Percentiles rank a stretch among this genome's conserved stretches.
These are phyloP conservation scores for Colletotrichum liriopes DNA, from an alignment of 2,329 filamentous ascomycete species.

Conservation along the genomic window DNA sequence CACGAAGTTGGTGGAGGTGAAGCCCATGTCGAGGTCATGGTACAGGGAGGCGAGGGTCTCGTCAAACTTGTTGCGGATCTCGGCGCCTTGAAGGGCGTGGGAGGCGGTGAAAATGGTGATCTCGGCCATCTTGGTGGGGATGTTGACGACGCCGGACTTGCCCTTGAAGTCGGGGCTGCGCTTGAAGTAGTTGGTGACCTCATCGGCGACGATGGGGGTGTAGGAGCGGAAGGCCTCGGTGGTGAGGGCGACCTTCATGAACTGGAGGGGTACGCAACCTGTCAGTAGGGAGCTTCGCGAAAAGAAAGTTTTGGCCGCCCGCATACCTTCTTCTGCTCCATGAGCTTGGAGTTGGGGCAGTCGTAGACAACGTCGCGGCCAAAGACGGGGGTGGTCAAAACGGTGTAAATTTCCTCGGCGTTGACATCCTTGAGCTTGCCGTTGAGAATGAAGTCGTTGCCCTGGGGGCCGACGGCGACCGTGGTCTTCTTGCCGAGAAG, in stretches of 20 bases:
- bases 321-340: constrained; percentile 95
- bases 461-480: constrained; percentile 84
- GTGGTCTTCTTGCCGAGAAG: constrained; percentile 92
- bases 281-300: constrained; percentile 41
- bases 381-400: constrained; percentile 81
- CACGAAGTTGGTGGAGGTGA: constrained; percentile 91
- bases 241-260: constrained; percentile 86
- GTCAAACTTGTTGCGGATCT: constrained; percentile 86
- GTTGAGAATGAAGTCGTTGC: constrained; percentile 93
- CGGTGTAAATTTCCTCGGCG: constrained; percentile 91
- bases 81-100: constrained; percentile 86
- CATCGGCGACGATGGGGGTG: constrained; percentile 82
- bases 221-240: constrained; percentile 82
- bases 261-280: constrained; percentile 59
- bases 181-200: constrained; percentile 82
- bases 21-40: constrained; percentile 92
- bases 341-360: constrained; percentile 90
- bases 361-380: constrained; percentile 92
- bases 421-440: constrained; percentile 92
- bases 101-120: constrained; percentile 93
- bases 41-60: constrained; percentile 85
- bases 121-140: constrained; percentile 84
- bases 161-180: constrained; percentile 77
- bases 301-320: neutral
- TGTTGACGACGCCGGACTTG: constrained; percentile 77